Evolutionary conservation across 805 yeast species (phyloP).

Genomic region (Ogataea ramenticola): DNA sequence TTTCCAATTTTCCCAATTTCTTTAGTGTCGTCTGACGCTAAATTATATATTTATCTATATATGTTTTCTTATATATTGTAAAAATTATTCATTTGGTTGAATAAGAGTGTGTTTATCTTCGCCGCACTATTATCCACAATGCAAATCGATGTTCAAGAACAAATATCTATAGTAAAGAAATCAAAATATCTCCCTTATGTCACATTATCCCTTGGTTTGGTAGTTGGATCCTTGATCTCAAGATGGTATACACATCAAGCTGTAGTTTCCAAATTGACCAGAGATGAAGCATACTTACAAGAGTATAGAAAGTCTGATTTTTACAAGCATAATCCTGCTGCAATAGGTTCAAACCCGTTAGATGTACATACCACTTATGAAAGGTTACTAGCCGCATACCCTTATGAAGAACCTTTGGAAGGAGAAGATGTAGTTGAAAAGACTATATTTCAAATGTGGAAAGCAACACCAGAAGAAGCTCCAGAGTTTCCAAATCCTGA

Average conservation of each 20-base stretch:
- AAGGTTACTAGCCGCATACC: conserved; percentile 8
- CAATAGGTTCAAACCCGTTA: conserved; percentile 22
- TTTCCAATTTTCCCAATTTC: too few relatives aligned
- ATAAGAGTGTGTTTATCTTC: too few relatives aligned
- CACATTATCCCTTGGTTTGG: neutral
- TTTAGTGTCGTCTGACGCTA: too few relatives aligned
- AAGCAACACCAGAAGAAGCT: conserved; percentile 28
- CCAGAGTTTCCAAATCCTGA: conserved; percentile 32
- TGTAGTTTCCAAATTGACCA: neutral
- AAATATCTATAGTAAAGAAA: neutral
- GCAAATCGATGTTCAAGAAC: too few relatives aligned
- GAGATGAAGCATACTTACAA: neutral
- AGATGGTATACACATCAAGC: neutral
- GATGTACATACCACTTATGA: conserved; percentile 8
- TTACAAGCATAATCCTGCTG: conserved; percentile 29
- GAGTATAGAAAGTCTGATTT: conserved; percentile 17
- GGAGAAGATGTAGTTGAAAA: conserved; percentile 1
- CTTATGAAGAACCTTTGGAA: conserved; percentile 2
- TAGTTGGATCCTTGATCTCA: neutral
- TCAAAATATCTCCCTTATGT: neutral
- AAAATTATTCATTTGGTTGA: too few relatives aligned
- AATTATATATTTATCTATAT: too few relatives aligned
- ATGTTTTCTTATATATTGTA: too few relatives aligned
- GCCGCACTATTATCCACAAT: too few relatives aligned
- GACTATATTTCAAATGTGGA: conserved; percentile 15